Evolutionary conservation across 768 basidiomycete species (phyloP), one percentile per base, ranked within the genome.

Genomic region (Omphalotus guepiniiformis): DNA sequence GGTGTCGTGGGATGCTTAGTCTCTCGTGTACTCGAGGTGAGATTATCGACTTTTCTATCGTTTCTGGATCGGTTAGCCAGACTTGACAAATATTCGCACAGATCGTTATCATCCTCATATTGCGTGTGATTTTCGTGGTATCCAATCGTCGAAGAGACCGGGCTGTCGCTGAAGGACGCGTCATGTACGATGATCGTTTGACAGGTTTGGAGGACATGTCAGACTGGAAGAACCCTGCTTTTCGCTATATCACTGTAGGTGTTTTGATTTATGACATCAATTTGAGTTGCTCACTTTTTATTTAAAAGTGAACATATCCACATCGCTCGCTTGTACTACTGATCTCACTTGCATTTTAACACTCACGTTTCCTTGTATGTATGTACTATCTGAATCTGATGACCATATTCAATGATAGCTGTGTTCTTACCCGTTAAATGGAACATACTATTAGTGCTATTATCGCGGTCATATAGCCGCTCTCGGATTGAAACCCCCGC

Each of bases 191-290:
- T 40, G 53, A 47, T 13, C 44, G 45, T 13, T n/a, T 41, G 19
- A 54, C 52, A 5, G 39, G 34, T 4, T 43, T 60, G 29, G 51
- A 56, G 30, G 58, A 60, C 46, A 42, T 60, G 5, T 54, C 55
- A 1, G 57, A 60, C 32, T 60, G 59, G 59, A 58, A 60, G 42
- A 60, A 60, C 27, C 59, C 55, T 3, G 57, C 59, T 3, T 58
- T 60, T 52, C 50, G 58, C 15, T 60, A 60, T 36, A 42, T 60
- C 27, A 51, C 46, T 5, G 46, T 47, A 22, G 19, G 27, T 28
- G 8, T 3, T 13, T 38, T 26, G 9, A 21, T 21, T n/a, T 1
- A 6, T n/a, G n/a, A n/a, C n/a, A n/a, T n/a, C n/a, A n/a, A n/a
- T n/a, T n/a, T n/a, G n/a, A n/a, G n/a, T n/a, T n/a, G n/a, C n/a